These are phyloP conservation scores for Oryza coarctata DNA, from an alignment of 176 grass and related monocot genomes.

Conservation along the genomic window DNA sequence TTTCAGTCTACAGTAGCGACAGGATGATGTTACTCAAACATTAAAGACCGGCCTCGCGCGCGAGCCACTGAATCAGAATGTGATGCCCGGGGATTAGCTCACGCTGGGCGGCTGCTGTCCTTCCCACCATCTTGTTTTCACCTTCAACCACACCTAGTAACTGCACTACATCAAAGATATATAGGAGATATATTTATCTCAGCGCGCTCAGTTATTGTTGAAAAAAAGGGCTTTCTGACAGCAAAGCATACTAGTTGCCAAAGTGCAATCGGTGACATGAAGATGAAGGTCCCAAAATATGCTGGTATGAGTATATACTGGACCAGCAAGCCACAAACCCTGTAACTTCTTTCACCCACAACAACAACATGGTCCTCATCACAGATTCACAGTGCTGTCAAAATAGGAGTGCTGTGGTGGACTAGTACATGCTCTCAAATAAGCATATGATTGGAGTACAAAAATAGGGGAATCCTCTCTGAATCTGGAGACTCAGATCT, in stretches of 20 bases:
- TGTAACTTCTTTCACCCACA: not conserved
- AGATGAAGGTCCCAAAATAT: not conserved
- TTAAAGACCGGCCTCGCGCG: not conserved
- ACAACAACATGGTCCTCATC: no score
- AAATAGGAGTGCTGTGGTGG: no score
- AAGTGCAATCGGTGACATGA: not conserved
- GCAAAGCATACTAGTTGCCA: not conserved
- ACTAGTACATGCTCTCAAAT: no score
- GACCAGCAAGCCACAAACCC: not conserved
- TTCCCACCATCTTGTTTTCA: not conserved
- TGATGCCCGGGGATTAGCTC: not conserved
- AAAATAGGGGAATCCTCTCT: not conserved
- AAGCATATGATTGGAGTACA: no score
- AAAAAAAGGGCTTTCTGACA: not conserved
- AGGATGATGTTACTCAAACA: not conserved
- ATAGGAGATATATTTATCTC: not conserved
- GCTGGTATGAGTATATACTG: not conserved
- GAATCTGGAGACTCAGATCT: not conserved
- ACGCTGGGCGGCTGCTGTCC: not conserved
- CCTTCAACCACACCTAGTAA: not conserved
- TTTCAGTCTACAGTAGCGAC: not conserved
- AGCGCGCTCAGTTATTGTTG: not conserved
- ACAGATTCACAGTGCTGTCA: no score
- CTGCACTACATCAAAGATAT: not conserved
- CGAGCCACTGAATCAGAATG: constrained; percentile 20